Evolutionary conservation across 495 filamentous ascomycete species (phyloP).

Genomic region (Lepraria neglecta): DNA sequence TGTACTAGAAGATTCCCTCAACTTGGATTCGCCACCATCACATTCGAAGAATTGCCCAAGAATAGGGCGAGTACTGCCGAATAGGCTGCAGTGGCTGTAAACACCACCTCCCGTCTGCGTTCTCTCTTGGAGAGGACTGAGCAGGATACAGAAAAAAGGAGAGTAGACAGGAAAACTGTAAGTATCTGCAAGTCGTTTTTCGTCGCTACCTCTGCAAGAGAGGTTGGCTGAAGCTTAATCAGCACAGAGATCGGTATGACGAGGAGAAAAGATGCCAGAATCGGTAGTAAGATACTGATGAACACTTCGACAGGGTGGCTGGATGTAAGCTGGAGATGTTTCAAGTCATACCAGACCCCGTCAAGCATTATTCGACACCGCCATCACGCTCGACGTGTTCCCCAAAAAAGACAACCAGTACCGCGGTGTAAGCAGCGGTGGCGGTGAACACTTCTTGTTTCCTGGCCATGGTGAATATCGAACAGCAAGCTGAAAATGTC

Average conservation of each 20-base stretch:
- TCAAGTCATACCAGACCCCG: background rate
- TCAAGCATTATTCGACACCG: background rate
- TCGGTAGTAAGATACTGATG: background rate
- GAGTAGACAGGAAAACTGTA: background rate
- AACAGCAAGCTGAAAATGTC: conserved; percentile 22
- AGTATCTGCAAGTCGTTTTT: background rate
- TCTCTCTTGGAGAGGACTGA: background rate
- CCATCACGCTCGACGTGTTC: conserved; percentile 6
- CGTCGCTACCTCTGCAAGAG: background rate
- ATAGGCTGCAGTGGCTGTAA: background rate
- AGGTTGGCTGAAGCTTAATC: background rate
- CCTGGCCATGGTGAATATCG: conserved; percentile 22
- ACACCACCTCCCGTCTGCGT: background rate
- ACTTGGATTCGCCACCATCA: too few relatives aligned
- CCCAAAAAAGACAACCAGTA: conserved; percentile 29
- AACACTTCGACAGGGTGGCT: background rate
- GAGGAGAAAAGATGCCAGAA: background rate
- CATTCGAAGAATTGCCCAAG: background rate
- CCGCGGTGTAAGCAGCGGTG: conserved; percentile 25
- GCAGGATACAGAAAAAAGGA: background rate
- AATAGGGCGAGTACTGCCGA: background rate
- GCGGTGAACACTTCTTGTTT: conserved; percentile 28
- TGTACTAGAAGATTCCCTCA: too few relatives aligned
- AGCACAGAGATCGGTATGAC: background rate
- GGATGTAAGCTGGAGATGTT: background rate